Evolutionary conservation across 2,329 filamentous ascomycete species (phyloP).

Genomic region (Stachybotrys chlorohalonatus): DNA sequence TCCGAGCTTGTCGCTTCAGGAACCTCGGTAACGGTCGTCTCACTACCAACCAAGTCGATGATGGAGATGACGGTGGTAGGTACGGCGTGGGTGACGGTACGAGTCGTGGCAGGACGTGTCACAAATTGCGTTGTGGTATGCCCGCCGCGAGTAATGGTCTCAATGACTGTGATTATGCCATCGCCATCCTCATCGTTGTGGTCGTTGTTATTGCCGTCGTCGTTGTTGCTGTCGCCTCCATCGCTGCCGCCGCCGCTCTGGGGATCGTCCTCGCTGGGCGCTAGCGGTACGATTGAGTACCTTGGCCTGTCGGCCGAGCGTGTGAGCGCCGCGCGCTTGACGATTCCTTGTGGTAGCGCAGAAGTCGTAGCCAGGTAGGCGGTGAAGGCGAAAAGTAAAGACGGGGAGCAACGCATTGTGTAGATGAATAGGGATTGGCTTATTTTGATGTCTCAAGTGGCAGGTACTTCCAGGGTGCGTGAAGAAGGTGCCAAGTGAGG

Average conservation of each 20-base stretch:
- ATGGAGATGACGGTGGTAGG: conserved; percentile 20
- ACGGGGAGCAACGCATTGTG: conserved; percentile 16
- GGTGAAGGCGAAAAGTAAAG: conserved; percentile 19
- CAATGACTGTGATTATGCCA: conserved; percentile 20
- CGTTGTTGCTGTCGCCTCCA: conserved; percentile 7
- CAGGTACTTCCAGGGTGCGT: too few relatives aligned
- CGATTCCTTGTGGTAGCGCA: conserved; percentile 17
- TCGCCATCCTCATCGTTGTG: conserved; percentile 7
- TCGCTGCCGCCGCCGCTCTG: conserved; percentile 10
- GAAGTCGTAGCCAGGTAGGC: conserved; percentile 13
- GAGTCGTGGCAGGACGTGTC: conserved; percentile 14
- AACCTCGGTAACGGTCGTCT: conserved; percentile 18
- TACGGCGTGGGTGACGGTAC: conserved; percentile 18
- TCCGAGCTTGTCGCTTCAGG: not conserved
- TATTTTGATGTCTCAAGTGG: too few relatives aligned
- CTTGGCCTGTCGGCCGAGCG: conserved; percentile 14
- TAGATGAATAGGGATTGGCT: not conserved
- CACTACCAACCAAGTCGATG: conserved; percentile 15
- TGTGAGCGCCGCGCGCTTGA: conserved; percentile 11
- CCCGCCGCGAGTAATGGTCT: conserved; percentile 21
- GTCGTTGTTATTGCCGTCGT: conserved; percentile 8
- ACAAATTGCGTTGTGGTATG: conserved; percentile 16
- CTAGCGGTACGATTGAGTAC: conserved; percentile 30
- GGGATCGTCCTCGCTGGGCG: conserved; percentile 17
- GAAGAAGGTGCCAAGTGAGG: too few relatives aligned